Evolutionary conservation across 768 basidiomycete genomes (phyloP).

Genomic region (Boletus rubropictus): DNA sequence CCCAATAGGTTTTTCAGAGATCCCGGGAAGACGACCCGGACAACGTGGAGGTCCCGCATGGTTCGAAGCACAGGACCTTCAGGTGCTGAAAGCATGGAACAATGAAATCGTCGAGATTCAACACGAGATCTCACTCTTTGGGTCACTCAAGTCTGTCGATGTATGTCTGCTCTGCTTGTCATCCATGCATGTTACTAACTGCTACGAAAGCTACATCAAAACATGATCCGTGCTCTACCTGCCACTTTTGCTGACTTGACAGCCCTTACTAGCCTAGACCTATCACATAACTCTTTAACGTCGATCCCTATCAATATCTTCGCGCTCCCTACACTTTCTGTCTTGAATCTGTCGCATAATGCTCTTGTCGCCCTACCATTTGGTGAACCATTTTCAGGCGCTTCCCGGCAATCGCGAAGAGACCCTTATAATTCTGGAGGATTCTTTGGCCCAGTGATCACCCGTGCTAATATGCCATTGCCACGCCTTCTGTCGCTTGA

Average conservation of each 20-base stretch:
- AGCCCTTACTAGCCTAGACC: constrained; percentile 59
- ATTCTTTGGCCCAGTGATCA: constrained; percentile 61
- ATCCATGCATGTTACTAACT: neutral
- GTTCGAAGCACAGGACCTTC: constrained; percentile 79
- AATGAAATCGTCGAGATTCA: constrained; percentile 78
- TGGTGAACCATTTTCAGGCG: constrained; percentile 46
- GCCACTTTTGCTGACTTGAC: constrained; percentile 63
- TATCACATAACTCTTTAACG: constrained; percentile 67
- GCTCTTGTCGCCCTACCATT: constrained; percentile 56
- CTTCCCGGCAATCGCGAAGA: constrained; percentile 17
- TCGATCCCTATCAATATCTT: constrained; percentile 60
- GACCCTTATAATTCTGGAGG: constrained; percentile 37
- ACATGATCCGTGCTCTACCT: constrained; percentile 59
- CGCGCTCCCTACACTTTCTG: constrained; percentile 59
- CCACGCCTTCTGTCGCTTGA: constrained; percentile 62
- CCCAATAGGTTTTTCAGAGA: constrained; percentile 35
- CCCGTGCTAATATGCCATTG: constrained; percentile 56
- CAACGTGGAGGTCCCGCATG: constrained; percentile 52
- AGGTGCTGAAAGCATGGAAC: constrained; percentile 70
- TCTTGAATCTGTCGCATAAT: constrained; percentile 71
- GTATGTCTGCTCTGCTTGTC: constrained; percentile 38
- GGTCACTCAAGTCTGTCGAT: constrained; percentile 73
- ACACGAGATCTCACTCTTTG: constrained; percentile 78
- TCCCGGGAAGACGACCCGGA: constrained; percentile 35
- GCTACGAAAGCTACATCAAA: constrained; percentile 60